Evolutionary conservation across 2,329 filamentous ascomycete genomes (phyloP), one percentile per base, ranked within the genome.

Genomic region (Botrytis tulipae): DNA sequence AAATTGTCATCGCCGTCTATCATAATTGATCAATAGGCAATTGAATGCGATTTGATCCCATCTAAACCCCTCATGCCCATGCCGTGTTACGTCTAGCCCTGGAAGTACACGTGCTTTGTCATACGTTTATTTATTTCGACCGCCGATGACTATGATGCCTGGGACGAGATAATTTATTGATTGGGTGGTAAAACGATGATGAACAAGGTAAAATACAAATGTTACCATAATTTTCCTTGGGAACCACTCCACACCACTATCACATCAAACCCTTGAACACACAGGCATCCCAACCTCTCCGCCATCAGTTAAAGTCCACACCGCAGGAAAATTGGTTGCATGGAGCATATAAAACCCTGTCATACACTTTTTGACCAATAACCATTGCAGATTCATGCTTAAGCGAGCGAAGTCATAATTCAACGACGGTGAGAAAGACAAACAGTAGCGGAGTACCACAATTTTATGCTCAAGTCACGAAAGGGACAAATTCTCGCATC

Each of bases 71-170:
- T 57, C 25, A 40, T 20, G 29, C 44, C 44, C 73, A 60, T 67
- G 74, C 73, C 82, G 42, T 71, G 42, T 67, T 79, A 77, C 83
- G 84, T 48, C 71, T 35, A 51, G 63, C 63, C 63, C 71, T 69
- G 54, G 54, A 25, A 69, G 40, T 70, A 71, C 75, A 78, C 75
- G 75, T 76, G 77, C 77, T 80, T 79, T 75, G 75, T 79, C 73
- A 80, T 77, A 77, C 73, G 75, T 80, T 77, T 79, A 78, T 79
- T 78, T 77, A 77, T 54, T 40, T 46, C 29, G 46, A 14, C 57
- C 44, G 63, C 42, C 66, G 66, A 73, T 69, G 61, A 44, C 42
- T 35, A 35, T 60, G 65, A 68, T 60, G 46, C 12, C 42, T 69
- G 63, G 71, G 71, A 72, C 40, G 37, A 59, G 22, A 62, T 10